A percentile compares a stretch with the other conserved stretches of the same genome.
phyloP scores from a whole-genome alignment of 148 eudicot species.

The Rhododendron henanense region DNA sequence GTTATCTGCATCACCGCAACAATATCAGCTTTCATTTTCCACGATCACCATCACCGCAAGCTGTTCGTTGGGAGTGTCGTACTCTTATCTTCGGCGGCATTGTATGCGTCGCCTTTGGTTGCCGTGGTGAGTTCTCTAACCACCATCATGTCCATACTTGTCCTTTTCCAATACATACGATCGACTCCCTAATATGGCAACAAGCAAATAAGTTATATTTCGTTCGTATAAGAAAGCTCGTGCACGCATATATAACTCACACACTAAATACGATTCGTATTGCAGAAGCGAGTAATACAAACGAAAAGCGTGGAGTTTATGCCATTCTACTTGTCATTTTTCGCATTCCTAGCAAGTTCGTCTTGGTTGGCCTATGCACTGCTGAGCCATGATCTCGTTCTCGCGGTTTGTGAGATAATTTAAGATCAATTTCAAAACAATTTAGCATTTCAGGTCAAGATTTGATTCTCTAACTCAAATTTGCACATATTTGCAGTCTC shows the following conservation, averaged over 20 bases:
- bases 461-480: constrained; percentile 14
- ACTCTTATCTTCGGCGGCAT: constrained; percentile 47
- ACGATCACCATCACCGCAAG: constrained; percentile 53
- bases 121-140: constrained; percentile 47
- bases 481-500: constrained; percentile 1
- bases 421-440: not conserved
- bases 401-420: constrained; percentile 43
- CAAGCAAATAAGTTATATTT: not conserved
- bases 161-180: not conserved
- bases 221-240: not conserved
- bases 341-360: constrained; percentile 61
- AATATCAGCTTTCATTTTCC: constrained; percentile 48
- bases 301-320: constrained; percentile 71
- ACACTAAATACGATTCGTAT: constrained; percentile 1
- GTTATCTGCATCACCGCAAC: constrained; percentile 27
- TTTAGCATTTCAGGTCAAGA: not conserved
- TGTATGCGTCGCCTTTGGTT: constrained; percentile 67
- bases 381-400: constrained; percentile 62
- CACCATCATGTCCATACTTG: not conserved
- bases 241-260: not conserved
- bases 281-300: constrained; percentile 61
- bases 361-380: constrained; percentile 73
- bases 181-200: not conserved
- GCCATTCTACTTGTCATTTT: constrained; percentile 71
- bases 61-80: constrained; percentile 58